Conservation (phyloP, 345 rosid species). For the Rhizophora mangle region DNA sequence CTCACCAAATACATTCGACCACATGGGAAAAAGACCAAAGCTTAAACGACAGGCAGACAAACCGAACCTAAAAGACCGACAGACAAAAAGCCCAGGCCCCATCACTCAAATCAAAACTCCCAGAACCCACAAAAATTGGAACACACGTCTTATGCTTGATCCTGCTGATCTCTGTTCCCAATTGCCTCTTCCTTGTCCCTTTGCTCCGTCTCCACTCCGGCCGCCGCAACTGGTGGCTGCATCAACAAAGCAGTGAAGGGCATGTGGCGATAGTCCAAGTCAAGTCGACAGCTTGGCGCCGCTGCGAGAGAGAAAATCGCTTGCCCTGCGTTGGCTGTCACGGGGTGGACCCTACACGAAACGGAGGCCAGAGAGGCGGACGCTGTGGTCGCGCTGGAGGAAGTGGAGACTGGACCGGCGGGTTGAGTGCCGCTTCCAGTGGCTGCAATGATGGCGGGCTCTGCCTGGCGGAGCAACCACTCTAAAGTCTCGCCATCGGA, state of each 20-base stretch:
- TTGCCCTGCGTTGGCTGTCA: constrained; percentile 4
- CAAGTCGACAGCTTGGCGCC: constrained; percentile 39
- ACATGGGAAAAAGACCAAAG: too few relatives aligned
- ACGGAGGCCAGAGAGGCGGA: constrained; percentile 29
- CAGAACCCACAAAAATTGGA: not conserved
- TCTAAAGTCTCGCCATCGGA: constrained; percentile 66
- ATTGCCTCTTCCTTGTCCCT: constrained; percentile 15
- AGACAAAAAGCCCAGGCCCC: too few relatives aligned
- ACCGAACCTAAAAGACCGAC: too few relatives aligned
- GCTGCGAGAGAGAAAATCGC: constrained; percentile 22
- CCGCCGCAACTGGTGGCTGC: constrained; percentile 32
- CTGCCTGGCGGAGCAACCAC: constrained; percentile 66
- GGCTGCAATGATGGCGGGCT: constrained; percentile 55
- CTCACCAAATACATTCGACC: too few relatives aligned
- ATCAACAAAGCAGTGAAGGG: constrained; percentile 57
- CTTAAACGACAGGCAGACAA: too few relatives aligned
- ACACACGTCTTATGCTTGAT: not conserved
- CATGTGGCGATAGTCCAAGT: constrained; percentile 50
- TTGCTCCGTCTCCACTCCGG: constrained; percentile 20
- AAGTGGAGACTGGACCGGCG: constrained; percentile 31
- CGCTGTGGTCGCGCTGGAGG: constrained; percentile 29
- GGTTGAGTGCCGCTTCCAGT: constrained; percentile 56
- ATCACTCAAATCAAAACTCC: too few relatives aligned
- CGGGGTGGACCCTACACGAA: constrained; percentile 27
- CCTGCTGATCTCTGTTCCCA: not conserved